Base-by-base conservation (phyloP, 1,284 basidiomycete genomes). In the Leccinum pallidistipes region DNA sequence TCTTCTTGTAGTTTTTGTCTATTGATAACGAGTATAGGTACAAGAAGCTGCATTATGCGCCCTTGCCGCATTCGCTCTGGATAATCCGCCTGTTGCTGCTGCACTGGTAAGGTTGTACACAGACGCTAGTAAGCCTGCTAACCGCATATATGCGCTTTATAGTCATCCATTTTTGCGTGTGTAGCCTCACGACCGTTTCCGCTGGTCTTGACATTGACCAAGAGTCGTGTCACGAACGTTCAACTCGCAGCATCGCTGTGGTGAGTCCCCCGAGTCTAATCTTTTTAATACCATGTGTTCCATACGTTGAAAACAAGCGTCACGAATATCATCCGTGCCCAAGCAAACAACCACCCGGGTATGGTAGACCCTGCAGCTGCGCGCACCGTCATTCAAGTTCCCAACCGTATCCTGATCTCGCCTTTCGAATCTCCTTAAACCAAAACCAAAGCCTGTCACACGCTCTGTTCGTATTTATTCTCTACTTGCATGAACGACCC, bases 11-110 rank as follows among this genome's bases (percentile, higher is more conserved):
- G 40, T 24, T 5, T 24, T 59, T 52, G 54, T 54, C 49, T 53
- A 27, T 63, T 47, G 40, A 24, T 38, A n/a, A 34, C 9, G 51
- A 32, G 47, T 14, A 9, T 55, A 93, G 84, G 71, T 86, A 2
- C 86, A 92, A 68, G 91, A 93, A 74, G 88, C 89, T 0, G 85
- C 82, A 0, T 74, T 94, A 5, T 80, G 79, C 24, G 89, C 90
- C 0, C 76, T 95, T n/a, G 87, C 87, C 2, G 80, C 89, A 0
- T 73, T 95, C 10, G 80, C 85, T 16, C 86, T 86, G 67, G 91
- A 91, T 61, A 90, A 89, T 62, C 69, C 79, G 0, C 62, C 74
- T 4, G 76, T 90, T 0, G 83, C 88, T 2, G 68, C 63, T 14
- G 78, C 77, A 0, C 73, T 91, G 4, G 70, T 76, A 1, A 84